Conservation (phyloP, 73 alveolate genomes). For the Tetrahymena malaccensis region DNA sequence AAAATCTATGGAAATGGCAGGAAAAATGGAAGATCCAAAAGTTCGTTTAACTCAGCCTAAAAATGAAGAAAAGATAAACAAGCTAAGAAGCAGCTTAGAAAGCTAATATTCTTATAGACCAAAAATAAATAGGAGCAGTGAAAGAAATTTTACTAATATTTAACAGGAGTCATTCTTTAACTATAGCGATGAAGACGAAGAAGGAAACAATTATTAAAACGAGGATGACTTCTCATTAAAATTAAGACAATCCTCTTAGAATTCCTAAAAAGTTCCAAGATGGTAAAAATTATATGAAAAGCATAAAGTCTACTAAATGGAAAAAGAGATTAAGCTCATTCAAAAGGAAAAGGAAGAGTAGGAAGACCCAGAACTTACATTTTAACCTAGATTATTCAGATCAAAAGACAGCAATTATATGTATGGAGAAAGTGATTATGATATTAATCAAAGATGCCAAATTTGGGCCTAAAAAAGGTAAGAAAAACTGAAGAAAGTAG, state of each 20-base stretch:
- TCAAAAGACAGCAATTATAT: not conserved
- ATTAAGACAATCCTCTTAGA: not conserved
- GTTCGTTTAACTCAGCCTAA: conserved; percentile 19
- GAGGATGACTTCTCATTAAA: not conserved
- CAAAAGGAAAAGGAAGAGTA: not conserved
- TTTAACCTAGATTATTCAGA: not conserved
- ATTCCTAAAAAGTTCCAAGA: not conserved
- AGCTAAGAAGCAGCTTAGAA: not conserved
- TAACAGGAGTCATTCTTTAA: not conserved
- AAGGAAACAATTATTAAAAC: not conserved
- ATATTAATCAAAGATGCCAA: not conserved
- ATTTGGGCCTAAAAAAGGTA: not conserved
- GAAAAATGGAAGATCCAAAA: conserved; percentile 19
- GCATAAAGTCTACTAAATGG: not conserved
- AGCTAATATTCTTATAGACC: not conserved
- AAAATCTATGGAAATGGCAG: conserved; percentile 22
- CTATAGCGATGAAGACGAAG: not conserved
- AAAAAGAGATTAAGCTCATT: not conserved
- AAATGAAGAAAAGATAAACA: not conserved
- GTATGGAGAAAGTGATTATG: not conserved
- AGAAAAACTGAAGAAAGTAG: not conserved
- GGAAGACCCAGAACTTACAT: not conserved
- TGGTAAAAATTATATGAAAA: not conserved
- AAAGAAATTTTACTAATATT: not conserved
- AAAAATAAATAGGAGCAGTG: not conserved